A percentile compares a stretch with the other conserved stretches of the same genome.
Evolutionary conservation across 768 basidiomycete species (phyloP).

Genomic region (Leccinum sublutescens): DNA sequence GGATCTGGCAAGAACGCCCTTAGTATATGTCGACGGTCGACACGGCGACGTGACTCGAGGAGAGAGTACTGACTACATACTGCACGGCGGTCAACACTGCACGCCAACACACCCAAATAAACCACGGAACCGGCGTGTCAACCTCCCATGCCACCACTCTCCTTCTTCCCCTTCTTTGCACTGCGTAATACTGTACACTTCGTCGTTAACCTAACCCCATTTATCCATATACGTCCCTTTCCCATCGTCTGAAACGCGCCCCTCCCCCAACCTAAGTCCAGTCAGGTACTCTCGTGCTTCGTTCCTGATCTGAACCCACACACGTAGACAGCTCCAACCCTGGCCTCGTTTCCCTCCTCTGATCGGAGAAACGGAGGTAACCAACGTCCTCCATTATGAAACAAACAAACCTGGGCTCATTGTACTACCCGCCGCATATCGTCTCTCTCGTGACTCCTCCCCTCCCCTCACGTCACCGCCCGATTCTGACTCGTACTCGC

Average conservation of each 20-base stretch:
- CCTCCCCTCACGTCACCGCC: not conserved
- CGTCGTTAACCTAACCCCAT: constrained; percentile 8
- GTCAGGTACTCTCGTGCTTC: constrained; percentile 3
- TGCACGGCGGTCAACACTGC: not conserved
- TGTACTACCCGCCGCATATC: not conserved
- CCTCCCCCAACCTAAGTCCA: not conserved
- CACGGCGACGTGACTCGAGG: constrained; percentile 10
- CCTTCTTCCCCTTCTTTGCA: not conserved
- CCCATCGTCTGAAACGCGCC: not conserved
- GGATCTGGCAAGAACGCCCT: constrained; percentile 4
- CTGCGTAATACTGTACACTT: no score
- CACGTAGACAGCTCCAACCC: not conserved
- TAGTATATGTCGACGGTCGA: constrained; percentile 1
- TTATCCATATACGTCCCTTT: constrained; percentile 14
- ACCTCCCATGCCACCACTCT: no score
- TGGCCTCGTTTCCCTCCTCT: not conserved
- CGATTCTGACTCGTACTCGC: not conserved
- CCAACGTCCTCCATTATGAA: constrained; percentile 9
- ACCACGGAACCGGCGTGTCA: constrained; percentile 27
- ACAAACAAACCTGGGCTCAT: not conserved
- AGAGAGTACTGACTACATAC: not conserved
- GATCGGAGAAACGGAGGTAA: constrained; percentile 26
- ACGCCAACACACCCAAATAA: constrained; percentile 14
- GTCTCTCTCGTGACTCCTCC: not conserved
- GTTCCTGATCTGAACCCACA: constrained; percentile 19